Evolutionary conservation across 2,329 filamentous ascomycete genomes (phyloP).

Genomic region (Coniochaeta sp.): DNA sequence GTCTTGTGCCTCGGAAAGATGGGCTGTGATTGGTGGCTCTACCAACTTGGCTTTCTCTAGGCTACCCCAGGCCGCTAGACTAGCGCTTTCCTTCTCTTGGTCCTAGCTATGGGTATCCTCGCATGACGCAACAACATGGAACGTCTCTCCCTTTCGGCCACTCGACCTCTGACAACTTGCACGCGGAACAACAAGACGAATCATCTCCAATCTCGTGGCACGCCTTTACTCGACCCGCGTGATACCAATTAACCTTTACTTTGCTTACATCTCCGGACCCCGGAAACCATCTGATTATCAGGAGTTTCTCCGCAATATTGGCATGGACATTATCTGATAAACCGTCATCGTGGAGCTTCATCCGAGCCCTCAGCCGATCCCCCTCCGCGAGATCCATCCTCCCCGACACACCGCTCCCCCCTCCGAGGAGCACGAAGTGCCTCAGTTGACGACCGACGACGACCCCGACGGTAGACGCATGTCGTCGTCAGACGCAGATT

Average conservation of each 20-base stretch:
- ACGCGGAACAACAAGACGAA: slow-evolving; percentile 1
- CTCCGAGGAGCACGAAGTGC: background rate
- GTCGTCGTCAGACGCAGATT: slow-evolving; percentile 30
- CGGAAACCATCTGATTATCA: slow-evolving; percentile 1
- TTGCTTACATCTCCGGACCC: background rate
- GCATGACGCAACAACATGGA: background rate
- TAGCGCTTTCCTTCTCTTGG: background rate
- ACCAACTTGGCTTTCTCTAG: background rate
- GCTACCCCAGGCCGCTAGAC: background rate
- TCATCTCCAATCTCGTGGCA: slow-evolving; percentile 20
- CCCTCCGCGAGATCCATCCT: background rate
- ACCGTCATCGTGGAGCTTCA: slow-evolving; percentile 2
- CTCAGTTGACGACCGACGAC: background rate
- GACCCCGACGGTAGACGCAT: slow-evolving; percentile 21
- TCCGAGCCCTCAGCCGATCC: slow-evolving; percentile 1
- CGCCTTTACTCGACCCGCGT: slow-evolving; percentile 17
- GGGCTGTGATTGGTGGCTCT: background rate
- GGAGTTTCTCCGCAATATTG: background rate
- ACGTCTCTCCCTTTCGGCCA: background rate
- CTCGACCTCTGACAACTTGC: background rate
- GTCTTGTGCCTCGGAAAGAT: background rate
- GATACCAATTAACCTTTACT: slow-evolving; percentile 7
- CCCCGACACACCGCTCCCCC: background rate
- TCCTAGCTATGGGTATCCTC: slow-evolving; percentile 3
- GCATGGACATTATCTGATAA: slow-evolving; percentile 1